Evolutionary conservation across 2,329 filamentous ascomycete genomes (phyloP).

Genomic region (Alternaria panax): DNA sequence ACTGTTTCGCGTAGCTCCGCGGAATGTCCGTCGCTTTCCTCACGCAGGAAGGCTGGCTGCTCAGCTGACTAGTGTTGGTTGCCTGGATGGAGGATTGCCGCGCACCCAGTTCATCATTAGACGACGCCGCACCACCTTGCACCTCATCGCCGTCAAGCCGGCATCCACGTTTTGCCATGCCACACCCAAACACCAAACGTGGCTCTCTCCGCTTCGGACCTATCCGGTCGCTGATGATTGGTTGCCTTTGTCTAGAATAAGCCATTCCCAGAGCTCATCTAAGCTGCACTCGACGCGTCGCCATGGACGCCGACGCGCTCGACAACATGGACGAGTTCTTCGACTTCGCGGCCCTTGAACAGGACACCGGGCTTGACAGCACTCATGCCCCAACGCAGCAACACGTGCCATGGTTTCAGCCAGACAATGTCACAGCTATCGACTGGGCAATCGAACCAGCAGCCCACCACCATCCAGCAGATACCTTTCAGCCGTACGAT

Average conservation of each 20-base stretch:
- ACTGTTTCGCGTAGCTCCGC: background rate
- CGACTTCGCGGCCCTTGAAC: conserved; percentile 43
- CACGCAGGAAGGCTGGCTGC: background rate
- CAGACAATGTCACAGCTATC: conserved; percentile 27
- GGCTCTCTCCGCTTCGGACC: conserved; percentile 1
- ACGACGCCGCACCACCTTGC: conserved; percentile 19
- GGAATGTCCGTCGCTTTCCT: background rate
- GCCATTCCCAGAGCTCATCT: conserved; percentile 16
- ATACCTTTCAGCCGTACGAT: background rate
- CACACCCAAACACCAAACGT: conserved; percentile 10
- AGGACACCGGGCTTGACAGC: conserved; percentile 20
- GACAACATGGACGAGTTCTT: conserved; percentile 46
- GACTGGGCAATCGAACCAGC: conserved; percentile 31
- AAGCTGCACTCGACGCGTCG: conserved; percentile 7
- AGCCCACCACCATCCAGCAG: conserved; percentile 13
- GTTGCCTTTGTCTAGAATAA: conserved; percentile 20
- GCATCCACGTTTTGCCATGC: conserved; percentile 25
- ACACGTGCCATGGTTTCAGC: background rate
- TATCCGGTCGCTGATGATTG: conserved; percentile 8
- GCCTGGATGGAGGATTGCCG: conserved; percentile 27
- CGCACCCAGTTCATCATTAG: conserved; percentile 36
- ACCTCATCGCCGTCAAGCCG: conserved; percentile 24
- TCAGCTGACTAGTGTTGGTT: conserved; percentile 16
- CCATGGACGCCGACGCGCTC: conserved; percentile 23
- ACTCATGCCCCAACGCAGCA: background rate